A percentile compares a stretch with the other conserved stretches of the same genome.
phyloP scores from a whole-genome alignment of 1,284 basidiomycete genomes.

The Marasmius oreades region DNA sequence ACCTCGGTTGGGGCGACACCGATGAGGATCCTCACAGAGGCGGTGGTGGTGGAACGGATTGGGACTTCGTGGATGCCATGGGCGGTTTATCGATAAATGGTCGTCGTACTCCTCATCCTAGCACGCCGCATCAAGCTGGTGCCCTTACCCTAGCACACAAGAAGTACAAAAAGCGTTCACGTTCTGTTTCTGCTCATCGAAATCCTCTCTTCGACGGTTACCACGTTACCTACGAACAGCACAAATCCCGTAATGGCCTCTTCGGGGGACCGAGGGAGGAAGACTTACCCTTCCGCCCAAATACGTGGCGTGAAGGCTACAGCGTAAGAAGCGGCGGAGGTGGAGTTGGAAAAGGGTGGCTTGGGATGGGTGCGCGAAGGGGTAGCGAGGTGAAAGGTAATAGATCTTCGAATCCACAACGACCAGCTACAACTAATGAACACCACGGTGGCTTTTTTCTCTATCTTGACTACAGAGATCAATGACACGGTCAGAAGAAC shows the following conservation, averaged over 20 bases:
- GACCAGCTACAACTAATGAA: no score
- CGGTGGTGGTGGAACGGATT: background rate
- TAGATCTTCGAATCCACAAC: background rate
- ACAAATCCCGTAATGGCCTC: background rate
- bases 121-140: background rate
- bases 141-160: background rate
- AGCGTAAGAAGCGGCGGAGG: background rate
- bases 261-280: background rate
- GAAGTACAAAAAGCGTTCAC: background rate
- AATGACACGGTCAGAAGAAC: background rate
- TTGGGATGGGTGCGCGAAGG: background rate
- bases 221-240: background rate
- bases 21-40: background rate
- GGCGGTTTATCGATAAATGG: background rate
- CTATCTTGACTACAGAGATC: no score
- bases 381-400: constrained; percentile 8
- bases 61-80: background rate
- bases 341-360: background rate
- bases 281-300: background rate
- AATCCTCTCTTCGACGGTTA: background rate
- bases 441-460: no score
- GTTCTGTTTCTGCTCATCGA: background rate
- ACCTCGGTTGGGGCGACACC: background rate
- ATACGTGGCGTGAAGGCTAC: background rate
- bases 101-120: background rate